These are phyloP conservation scores for Botrytis pseudocinerea DNA, from an alignment of 2,329 filamentous ascomycete genomes.

Conservation along the genomic window DNA sequence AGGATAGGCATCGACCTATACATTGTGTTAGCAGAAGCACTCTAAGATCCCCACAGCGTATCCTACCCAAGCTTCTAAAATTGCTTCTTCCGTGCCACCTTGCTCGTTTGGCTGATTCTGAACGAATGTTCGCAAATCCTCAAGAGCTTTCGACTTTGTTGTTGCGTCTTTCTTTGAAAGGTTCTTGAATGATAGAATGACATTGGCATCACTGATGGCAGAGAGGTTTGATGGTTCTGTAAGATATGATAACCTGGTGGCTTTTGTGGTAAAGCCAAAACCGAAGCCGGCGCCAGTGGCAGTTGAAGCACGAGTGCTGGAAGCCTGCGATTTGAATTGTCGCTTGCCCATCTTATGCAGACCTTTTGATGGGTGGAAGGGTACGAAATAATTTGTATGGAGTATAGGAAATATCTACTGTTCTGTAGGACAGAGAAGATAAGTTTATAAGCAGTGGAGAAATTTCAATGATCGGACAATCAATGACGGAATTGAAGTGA, in stretches of 20 bases:
- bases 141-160: slow-evolving; percentile 86
- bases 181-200: slow-evolving; percentile 91
- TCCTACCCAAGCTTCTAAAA: slow-evolving; percentile 88
- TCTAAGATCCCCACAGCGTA: not conserved
- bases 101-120: slow-evolving; percentile 53
- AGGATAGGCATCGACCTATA: slow-evolving; percentile 79
- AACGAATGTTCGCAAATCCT: slow-evolving; percentile 73
- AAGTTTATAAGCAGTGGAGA: not conserved
- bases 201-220: slow-evolving; percentile 73
- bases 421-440: not conserved
- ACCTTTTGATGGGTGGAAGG: not conserved
- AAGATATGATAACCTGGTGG: slow-evolving; percentile 74
- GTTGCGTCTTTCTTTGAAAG: slow-evolving; percentile 88
- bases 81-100: slow-evolving; percentile 71
- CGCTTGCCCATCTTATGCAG: slow-evolving; percentile 35
- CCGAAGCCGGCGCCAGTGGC: slow-evolving; percentile 37
- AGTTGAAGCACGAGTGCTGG: slow-evolving; percentile 39
- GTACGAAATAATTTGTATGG: not conserved
- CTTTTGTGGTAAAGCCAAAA: slow-evolving; percentile 41
- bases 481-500: slow-evolving; percentile 9
- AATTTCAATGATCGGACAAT: slow-evolving; percentile 5
- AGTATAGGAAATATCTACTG: not conserved
- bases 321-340: slow-evolving; percentile 40
- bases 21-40: not conserved
- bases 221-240: slow-evolving; percentile 81